phyloP scores from a whole-genome alignment of 345 rosid genomes.

The Luvunga scandens region DNA sequence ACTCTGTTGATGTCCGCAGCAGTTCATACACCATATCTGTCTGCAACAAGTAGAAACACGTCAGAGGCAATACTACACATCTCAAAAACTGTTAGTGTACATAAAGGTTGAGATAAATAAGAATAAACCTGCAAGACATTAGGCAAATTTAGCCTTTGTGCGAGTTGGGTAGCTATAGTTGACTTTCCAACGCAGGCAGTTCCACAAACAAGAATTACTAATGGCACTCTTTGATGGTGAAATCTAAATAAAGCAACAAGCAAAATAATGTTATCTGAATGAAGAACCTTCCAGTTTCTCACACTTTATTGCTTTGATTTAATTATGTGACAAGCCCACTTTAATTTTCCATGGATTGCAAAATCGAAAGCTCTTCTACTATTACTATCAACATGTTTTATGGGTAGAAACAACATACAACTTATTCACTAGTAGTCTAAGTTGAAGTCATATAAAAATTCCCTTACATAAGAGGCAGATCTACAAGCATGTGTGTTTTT shows the following conservation, averaged over 20 bases:
- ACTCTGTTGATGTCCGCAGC: slow-evolving; percentile 90
- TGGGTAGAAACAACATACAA: neutral
- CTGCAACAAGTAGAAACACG: slow-evolving; percentile 37
- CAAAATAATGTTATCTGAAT: slow-evolving; percentile 2
- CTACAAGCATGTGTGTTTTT: neutral
- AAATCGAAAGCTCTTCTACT: neutral
- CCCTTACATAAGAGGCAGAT: neutral
- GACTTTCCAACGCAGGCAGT: slow-evolving; percentile 99
- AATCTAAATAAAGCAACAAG: slow-evolving; percentile 49
- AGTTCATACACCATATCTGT: slow-evolving; percentile 91
- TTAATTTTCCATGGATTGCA: neutral
- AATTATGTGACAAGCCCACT: neutral
- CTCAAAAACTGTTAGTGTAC: neutral
- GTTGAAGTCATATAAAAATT: neutral
- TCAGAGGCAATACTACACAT: slow-evolving; percentile 8
- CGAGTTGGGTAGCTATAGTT: slow-evolving; percentile 96
- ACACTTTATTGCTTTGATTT: neutral
- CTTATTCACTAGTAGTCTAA: neutral
- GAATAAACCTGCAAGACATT: slow-evolving; percentile 84
- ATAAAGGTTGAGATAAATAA: neutral
- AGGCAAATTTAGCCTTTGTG: slow-evolving; percentile 95
- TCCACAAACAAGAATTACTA: slow-evolving; percentile 98
- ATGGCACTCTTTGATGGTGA: slow-evolving; percentile 97
- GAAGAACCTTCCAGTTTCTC: slow-evolving; percentile 1
- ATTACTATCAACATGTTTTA: neutral